A percentile compares a stretch with the other conserved stretches of the same genome.
Conservation (phyloP, 163 green algal genomes). For the Picocystis sp. region DNA sequence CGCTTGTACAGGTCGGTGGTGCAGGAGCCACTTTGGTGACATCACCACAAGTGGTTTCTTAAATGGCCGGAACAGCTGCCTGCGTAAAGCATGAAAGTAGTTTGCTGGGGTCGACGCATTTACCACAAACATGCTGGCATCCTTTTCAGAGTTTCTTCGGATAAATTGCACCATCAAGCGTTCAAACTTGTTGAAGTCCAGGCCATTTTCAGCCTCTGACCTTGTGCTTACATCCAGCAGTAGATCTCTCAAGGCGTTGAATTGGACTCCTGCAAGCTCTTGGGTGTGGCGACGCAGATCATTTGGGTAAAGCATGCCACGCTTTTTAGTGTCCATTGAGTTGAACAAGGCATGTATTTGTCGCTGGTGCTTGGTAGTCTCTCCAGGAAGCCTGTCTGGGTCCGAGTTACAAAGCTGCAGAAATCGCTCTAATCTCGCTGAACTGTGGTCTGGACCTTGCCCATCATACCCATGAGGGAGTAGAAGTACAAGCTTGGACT, state of each 20-base stretch:
- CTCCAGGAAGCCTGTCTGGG: constrained; percentile 48
- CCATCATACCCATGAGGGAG: constrained; percentile 67
- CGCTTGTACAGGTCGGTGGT: constrained; percentile 45
- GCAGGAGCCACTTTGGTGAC: constrained; percentile 59
- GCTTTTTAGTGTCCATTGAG: constrained; percentile 14
- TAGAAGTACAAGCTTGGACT: constrained; percentile 47
- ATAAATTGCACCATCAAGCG: constrained; percentile 22
- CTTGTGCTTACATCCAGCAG: too few relatives aligned
- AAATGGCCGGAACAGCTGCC: constrained; percentile 46
- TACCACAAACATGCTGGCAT: constrained; percentile 42
- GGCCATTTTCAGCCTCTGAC: too few relatives aligned
- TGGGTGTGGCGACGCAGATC: too few relatives aligned
- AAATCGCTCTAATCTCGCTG: constrained; percentile 52
- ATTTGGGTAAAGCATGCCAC: not conserved
- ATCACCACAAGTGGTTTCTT: constrained; percentile 52
- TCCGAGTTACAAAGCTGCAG: constrained; percentile 53
- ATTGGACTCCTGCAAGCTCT: too few relatives aligned
- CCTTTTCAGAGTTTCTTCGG: constrained; percentile 32
- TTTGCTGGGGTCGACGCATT: constrained; percentile 34
- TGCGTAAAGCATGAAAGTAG: constrained; percentile 53
- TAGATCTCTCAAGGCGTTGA: too few relatives aligned
- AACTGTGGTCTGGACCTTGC: constrained; percentile 56
- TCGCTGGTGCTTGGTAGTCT: constrained; percentile 12
- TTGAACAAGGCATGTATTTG: constrained; percentile 36
- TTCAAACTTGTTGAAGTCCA: too few relatives aligned